Evolutionary conservation across 257 asterid species (phyloP), one percentile per base, ranked within the genome.

Genomic region (Nicotiana obtusifolia): DNA sequence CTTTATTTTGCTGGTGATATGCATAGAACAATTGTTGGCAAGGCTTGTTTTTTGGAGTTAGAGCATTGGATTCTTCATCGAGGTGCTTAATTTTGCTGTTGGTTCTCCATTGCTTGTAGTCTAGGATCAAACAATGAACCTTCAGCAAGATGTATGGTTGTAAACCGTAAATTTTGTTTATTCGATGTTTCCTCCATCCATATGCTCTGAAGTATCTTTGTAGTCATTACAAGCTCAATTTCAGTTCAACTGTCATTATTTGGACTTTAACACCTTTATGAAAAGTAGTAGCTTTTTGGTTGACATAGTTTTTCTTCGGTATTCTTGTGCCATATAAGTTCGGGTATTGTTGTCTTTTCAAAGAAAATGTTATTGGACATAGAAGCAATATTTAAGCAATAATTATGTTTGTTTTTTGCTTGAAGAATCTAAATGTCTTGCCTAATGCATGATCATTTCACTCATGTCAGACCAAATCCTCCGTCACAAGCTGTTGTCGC

Each of bases 401-500:
- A 24, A 49, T 26, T 44, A 5, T 49, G 62, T 75, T 49, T 64
- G n/a, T 59, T 41, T 77, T n/a, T 64, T 78, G 31, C 65, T 80
- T 41, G 69, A 65, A 80, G 52, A 65, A 26, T 28, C 10, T 47
- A 52, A 35, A 64, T 52, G 24, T 68, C 7, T 64, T 80, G 64
- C 78, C 28, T 80, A 47, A 68, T 41, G 19, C 44, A 26, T 82
- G 22, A 65, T 73, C 19, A 41, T 80, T 76, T 84, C 68, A 47
- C 84, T 66, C 52, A 52, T 28, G 80, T 81, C 93, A 95, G 99
- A 93, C 97, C 99, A 84, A 94, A 86, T 87, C 98, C 99, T 84
- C 99, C 99, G 77, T 92, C 98, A 71, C 99, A 95, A 88, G 90
- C 97, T 35, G 99, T 94, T 60, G 83, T 95, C 84, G 95, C 99